A percentile compares a stretch with the other conserved stretches of the same genome.
These are phyloP conservation scores for Neolentinus lepideus DNA, from an alignment of 1,284 basidiomycete genomes.

Conservation along the genomic window DNA sequence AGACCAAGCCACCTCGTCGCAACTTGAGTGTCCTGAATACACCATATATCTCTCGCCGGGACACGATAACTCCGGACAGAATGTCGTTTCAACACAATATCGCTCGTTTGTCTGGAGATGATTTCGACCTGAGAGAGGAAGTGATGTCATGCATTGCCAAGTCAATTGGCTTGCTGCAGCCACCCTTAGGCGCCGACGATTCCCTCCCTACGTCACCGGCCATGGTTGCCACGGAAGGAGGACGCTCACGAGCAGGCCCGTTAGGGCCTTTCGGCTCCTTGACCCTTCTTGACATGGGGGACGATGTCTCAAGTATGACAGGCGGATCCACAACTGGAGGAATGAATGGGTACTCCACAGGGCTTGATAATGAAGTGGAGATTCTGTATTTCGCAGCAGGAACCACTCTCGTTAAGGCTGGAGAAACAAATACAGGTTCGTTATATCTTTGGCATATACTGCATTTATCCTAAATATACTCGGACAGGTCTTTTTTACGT, in stretches of 20 bases:
- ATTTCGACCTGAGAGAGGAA: constrained; percentile 88
- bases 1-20: constrained; percentile 38
- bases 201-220: constrained; percentile 63
- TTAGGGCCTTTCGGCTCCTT: constrained; percentile 81
- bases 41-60: constrained; percentile 32
- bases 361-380: constrained; percentile 94
- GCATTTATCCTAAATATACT: constrained; percentile 3
- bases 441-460: background rate
- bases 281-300: constrained; percentile 71
- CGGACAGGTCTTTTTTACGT: constrained; percentile 87
- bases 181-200: constrained; percentile 59
- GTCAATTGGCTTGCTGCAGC: constrained; percentile 92
- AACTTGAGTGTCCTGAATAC: constrained; percentile 44
- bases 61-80: constrained; percentile 9
- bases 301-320: constrained; percentile 63
- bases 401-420: constrained; percentile 81
- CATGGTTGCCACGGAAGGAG: constrained; percentile 45
- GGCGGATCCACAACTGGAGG: constrained; percentile 53
- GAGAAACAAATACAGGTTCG: constrained; percentile 80
- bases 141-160: constrained; percentile 98
- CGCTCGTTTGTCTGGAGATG: constrained; percentile 31
- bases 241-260: constrained; percentile 30
- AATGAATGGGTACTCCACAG: constrained; percentile 54
- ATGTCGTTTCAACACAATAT: constrained; percentile 6
- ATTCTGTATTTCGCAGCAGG: constrained; percentile 91